Base-by-base conservation (phyloP, 2,329 filamentous ascomycete genomes). In the Fusarium scirpi region DNA sequence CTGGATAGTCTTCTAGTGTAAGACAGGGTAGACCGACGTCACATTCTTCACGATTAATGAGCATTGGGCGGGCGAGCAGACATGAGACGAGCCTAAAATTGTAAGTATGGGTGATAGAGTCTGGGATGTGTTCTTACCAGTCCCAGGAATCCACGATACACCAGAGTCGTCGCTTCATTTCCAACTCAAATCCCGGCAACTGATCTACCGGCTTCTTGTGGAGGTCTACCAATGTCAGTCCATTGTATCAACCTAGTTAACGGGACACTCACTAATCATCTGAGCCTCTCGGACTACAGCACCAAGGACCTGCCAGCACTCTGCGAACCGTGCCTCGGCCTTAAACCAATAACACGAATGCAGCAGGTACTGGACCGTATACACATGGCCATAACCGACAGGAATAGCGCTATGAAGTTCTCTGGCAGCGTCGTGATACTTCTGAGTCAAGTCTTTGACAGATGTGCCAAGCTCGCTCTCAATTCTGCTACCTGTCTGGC, bases 321-420 rank as follows among this genome's bases (percentile, higher is more conserved):
- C 63, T 6, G 63, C 62, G 9, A 66, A 66, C 1, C 62, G 62
- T 3, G 63, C 63, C 18, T 66, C 63, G 1, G 63, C 63, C 12
- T 66, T 66, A 27, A 67, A 66, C 62, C 62, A 66, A 5, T 66
- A 66, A 30, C 63, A 66, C 4, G 63, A 66, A 43, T 66, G 63
- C 24, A 66, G 3, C 0, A 66, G n/a, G 16, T 66, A 66, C 6
- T 66, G 63, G 1, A 66, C 63, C 1, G 63, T 66, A 5, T 62
- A 66, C 1, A 67, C 56, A 16, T 66, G 62, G 0, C 63, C 63
- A 4, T 67, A 48, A 2, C 63, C 62, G 2, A 66, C 63, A 18
- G 63, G 63, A 13, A 66, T 67, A 4, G 32, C 63, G n/a, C 63
- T 66, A 13, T 66, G 63, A 2, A 66, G 62, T 20, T 66, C 63